These are phyloP conservation scores for Pisolithus orientalis DNA, from an alignment of 768 basidiomycete genomes.

Conservation along the genomic window DNA sequence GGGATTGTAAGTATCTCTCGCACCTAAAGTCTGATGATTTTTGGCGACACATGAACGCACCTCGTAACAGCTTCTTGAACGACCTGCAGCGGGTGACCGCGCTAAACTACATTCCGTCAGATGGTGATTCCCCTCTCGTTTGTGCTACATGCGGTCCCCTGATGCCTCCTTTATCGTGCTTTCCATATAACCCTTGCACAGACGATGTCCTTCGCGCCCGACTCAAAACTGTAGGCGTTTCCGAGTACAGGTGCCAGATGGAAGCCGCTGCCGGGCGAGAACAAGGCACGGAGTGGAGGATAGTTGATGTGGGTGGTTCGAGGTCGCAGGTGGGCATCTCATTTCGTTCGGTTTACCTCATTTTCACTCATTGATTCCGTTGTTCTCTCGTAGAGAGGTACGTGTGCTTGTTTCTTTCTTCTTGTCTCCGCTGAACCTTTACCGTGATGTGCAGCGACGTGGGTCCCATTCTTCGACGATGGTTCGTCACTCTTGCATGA, in stretches of 20 bases:
- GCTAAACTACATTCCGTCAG: slow-evolving; percentile 39
- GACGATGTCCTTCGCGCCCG: slow-evolving; percentile 50
- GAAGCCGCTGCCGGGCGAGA: slow-evolving; percentile 48
- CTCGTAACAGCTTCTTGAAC: slow-evolving; percentile 37
- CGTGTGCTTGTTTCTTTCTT: slow-evolving; percentile 13
- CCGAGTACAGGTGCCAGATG: slow-evolving; percentile 81
- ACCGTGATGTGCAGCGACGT: slow-evolving; percentile 31
- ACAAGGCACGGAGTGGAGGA: slow-evolving; percentile 48
- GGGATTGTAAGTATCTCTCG: slow-evolving; percentile 35
- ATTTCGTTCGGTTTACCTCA: background rate
- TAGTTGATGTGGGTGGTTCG: slow-evolving; percentile 49
- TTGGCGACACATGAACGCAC: background rate
- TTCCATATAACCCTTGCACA: slow-evolving; percentile 6
- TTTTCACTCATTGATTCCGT: slow-evolving; percentile 1
- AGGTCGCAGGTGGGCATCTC: slow-evolving; percentile 39
- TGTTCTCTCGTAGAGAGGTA: slow-evolving; percentile 26
- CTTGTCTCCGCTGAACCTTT: slow-evolving; percentile 6
- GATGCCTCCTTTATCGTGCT: slow-evolving; percentile 4
- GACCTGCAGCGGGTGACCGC: slow-evolving; percentile 44
- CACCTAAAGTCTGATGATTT: background rate
- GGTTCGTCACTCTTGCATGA: slow-evolving; percentile 20
- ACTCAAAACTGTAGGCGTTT: slow-evolving; percentile 65
- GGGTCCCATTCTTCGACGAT: slow-evolving; percentile 53
- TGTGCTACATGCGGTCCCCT: background rate
- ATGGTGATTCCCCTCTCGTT: slow-evolving; percentile 28